Base-by-base conservation (phyloP, 2,329 filamentous ascomycete species). In the Microdochium bolleyi region DNA sequence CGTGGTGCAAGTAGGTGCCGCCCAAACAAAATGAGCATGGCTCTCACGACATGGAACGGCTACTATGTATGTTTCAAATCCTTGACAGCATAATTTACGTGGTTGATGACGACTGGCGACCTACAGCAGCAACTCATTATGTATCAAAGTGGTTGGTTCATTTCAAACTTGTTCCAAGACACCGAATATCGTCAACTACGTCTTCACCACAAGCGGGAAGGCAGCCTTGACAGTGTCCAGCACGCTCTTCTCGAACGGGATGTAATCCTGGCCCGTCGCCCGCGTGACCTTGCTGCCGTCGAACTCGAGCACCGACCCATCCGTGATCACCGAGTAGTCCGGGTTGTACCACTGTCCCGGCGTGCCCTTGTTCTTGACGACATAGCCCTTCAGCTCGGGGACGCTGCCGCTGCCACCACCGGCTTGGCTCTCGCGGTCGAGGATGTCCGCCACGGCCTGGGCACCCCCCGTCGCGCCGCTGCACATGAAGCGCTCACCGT, bases 201-300 rank as follows among this genome's bases (percentile, higher is more conserved):
- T 24, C 41, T 22, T 21, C 7, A 19, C 19, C 41, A 46, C n/a
- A 3, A 46, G 16, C 7, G 41, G 32, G 27, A 48, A 24, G 2
- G 51, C 13, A 22, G 51, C 13, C 59, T 84, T 82, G 32, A 80
- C 79, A 74, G 87, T 83, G 13, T 66, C 64, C 30, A 63, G 24
- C 5, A 64, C 59, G 13, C 62, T 64, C 52, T 64, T 56, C 53
- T 67, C 62, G 49, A 65, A 65, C 7, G 63, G 62, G 3, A 65
- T 69, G 57, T 63, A 71, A 4, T 61, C 60, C 56, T 63, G 55
- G 0, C 64, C 65, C 1, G 64, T 66, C 11, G 57, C 56, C 53
- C 52, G 53, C 7, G 62, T 56, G 1, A 63, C 62, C 54, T 70
- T 70, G 24, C 52, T 57, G 2, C 56, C 56, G 49, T 65, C 61